phyloP scores from a whole-genome alignment of 768 basidiomycete species.

The Pisolithus tinctorius region DNA sequence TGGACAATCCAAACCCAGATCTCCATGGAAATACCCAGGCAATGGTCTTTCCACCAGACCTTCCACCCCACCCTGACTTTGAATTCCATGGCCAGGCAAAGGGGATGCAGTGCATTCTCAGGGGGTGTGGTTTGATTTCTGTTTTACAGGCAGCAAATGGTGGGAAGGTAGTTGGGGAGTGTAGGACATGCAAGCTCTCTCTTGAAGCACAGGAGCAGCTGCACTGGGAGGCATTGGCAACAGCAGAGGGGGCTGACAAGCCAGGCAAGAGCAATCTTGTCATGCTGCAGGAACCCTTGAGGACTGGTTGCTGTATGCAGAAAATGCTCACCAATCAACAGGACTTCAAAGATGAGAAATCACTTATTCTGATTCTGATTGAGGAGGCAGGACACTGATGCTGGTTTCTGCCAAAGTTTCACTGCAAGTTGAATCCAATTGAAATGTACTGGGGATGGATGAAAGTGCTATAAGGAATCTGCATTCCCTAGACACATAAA shows the following conservation, averaged over 20 bases:
- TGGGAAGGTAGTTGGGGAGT: slow-evolving; percentile 2
- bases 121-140: background rate
- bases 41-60: background rate
- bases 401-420: slow-evolving; percentile 10
- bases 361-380: slow-evolving; percentile 12
- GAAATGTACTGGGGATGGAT: slow-evolving; percentile 7
- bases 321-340: slow-evolving; percentile 12
- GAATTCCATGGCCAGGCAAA: background rate
- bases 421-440: slow-evolving; percentile 10
- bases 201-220: background rate
- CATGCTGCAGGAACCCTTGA: background rate
- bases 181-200: background rate
- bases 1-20: slow-evolving; percentile 7
- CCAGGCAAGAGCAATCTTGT: background rate
- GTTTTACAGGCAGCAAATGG: background rate
- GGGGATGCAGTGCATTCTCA: slow-evolving; percentile 1
- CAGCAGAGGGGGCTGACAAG: background rate
- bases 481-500: too few species aligned
- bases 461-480: background rate
- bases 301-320: slow-evolving; percentile 14
- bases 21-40: slow-evolving; percentile 4
- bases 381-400: slow-evolving; percentile 15
- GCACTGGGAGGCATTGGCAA: too few species aligned
- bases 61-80: background rate
- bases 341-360: slow-evolving; percentile 16